These are phyloP conservation scores for Blastosporella zonata DNA, from an alignment of 1,284 basidiomycete species.

Conservation along the genomic window DNA sequence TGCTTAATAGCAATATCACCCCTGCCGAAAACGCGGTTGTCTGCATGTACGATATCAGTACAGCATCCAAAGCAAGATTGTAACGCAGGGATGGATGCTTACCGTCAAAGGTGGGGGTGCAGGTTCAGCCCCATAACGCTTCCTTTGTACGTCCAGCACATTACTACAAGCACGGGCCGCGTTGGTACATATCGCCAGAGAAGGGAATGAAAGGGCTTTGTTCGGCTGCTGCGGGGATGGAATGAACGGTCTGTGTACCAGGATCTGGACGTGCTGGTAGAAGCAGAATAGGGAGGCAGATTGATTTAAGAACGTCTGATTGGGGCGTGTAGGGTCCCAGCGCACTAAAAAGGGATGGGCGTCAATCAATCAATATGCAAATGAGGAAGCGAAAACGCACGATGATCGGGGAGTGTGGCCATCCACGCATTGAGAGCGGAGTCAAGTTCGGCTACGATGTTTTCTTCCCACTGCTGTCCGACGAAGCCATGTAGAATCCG, in stretches of 20 bases:
- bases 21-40: conserved; percentile 47
- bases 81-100: conserved; percentile 12
- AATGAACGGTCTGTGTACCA: conserved; percentile 82
- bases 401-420: conserved; percentile 54
- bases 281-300: conserved; percentile 63
- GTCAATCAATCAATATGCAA: neutral
- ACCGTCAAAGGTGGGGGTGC: conserved; percentile 43
- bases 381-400: conserved; percentile 28
- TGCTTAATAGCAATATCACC: conserved; percentile 65
- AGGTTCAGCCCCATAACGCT: conserved; percentile 27
- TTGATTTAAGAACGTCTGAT: conserved; percentile 65
- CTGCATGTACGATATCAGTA: conserved; percentile 16
- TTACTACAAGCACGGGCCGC: conserved; percentile 77
- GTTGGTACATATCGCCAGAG: conserved; percentile 80
- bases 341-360: conserved; percentile 40
- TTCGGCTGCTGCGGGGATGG: conserved; percentile 59
- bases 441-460: conserved; percentile 60
- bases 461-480: conserved; percentile 47
- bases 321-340: conserved; percentile 69
- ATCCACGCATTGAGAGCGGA: conserved; percentile 64
- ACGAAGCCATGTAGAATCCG: conserved; percentile 48
- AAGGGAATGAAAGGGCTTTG: conserved; percentile 55
- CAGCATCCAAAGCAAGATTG: neutral
- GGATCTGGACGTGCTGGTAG: conserved; percentile 75
- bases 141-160: conserved; percentile 56